Evolutionary conservation across 75 land plant species (phyloP).

Genomic region (Cupressus sempervirens): DNA sequence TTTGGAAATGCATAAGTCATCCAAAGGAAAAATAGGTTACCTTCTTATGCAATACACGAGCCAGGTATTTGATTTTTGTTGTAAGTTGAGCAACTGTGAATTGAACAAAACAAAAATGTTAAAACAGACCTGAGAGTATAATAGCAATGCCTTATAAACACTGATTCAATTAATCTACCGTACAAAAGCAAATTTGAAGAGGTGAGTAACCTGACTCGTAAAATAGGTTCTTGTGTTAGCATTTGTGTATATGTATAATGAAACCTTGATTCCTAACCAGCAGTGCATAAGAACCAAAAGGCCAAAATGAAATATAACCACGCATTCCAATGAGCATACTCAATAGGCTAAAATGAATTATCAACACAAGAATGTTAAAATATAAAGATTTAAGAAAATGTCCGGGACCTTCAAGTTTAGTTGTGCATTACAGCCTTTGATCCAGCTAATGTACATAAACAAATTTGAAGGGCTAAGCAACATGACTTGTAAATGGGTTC

Average conservation of each 20-base stretch:
- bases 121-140: neutral
- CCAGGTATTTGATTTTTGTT: constrained; percentile 76
- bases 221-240: no score
- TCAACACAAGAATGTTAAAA: neutral
- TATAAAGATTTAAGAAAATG: no score
- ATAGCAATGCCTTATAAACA: neutral
- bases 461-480: no score
- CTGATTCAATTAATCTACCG: neutral
- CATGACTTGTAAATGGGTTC: no score
- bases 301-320: neutral
- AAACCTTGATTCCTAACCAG: neutral
- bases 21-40: constrained; percentile 19
- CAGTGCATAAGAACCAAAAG: neutral
- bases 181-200: neutral
- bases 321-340: neutral
- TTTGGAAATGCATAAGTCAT: neutral
- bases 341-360: neutral
- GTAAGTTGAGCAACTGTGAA: constrained; percentile 89
- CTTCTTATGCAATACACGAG: constrained; percentile 71
- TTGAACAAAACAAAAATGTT: neutral
- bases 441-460: no score
- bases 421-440: no score
- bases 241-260: no score
- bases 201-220: neutral
- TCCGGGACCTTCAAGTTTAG: no score